These are phyloP conservation scores for Yarrowia sp. DNA, from an alignment of 805 yeast species.

Conservation along the genomic window DNA sequence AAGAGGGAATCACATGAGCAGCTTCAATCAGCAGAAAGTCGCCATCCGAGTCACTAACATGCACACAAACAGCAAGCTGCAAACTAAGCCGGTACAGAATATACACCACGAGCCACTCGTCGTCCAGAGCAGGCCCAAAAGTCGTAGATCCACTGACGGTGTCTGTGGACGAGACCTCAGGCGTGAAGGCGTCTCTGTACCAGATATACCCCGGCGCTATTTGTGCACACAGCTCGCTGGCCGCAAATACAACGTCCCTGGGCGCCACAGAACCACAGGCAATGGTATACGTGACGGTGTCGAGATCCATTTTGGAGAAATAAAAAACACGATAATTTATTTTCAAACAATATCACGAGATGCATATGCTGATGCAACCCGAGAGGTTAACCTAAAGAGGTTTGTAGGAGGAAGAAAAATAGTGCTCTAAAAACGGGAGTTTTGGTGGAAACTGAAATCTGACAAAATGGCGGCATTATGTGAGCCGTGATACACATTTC, in stretches of 20 bases:
- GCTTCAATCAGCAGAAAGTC: slow-evolving; percentile 63
- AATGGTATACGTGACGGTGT: slow-evolving; percentile 23
- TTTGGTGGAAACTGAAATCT: not conserved
- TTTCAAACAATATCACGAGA: not conserved
- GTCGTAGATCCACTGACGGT: slow-evolving; percentile 13
- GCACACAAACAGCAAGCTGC: slow-evolving; percentile 40
- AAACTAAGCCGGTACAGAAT: slow-evolving; percentile 43
- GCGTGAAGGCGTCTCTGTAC: slow-evolving; percentile 44
- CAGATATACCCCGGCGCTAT: slow-evolving; percentile 43
- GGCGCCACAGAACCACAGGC: slow-evolving; percentile 9
- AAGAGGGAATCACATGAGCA: slow-evolving; percentile 56
- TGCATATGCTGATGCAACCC: slow-evolving; percentile 7
- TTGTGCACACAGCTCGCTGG: not conserved
- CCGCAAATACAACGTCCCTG: not conserved
- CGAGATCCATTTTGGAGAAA: slow-evolving; percentile 5
- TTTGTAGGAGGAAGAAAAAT: not conserved
- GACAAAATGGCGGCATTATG: not conserved
- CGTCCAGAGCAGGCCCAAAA: slow-evolving; percentile 48
- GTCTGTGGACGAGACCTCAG: not conserved
- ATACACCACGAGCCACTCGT: slow-evolving; percentile 48
- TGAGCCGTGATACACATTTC: no score
- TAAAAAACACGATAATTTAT: not conserved
- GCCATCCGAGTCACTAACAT: slow-evolving; percentile 59
- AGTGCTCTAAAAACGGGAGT: not conserved
- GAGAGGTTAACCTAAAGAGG: slow-evolving; percentile 4